Conservation (phyloP, 2,329 filamentous ascomycete genomes). For the Pseudofabraea citricarpa region DNA sequence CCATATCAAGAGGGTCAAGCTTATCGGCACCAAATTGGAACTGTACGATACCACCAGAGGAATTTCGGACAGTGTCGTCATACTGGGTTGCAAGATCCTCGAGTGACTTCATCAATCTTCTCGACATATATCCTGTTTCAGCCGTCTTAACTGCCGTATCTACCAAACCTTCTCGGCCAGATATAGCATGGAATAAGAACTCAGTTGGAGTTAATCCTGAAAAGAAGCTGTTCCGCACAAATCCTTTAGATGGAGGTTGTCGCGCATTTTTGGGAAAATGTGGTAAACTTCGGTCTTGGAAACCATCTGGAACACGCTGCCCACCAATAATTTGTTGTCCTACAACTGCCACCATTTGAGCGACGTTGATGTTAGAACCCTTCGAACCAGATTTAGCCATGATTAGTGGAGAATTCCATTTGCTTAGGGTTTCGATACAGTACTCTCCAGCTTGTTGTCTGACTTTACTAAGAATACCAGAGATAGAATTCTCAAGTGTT, state of each 20-base stretch:
- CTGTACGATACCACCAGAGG: constrained; percentile 82
- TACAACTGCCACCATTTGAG: constrained; percentile 96
- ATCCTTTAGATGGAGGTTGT: constrained; percentile 92
- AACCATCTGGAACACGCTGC: constrained; percentile 88
- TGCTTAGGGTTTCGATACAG: constrained; percentile 85
- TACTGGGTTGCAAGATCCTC: constrained; percentile 93
- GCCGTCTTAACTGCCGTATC: constrained; percentile 99
- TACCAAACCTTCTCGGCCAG: constrained; percentile 94
- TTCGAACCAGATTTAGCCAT: constrained; percentile 99
- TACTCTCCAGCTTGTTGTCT: constrained; percentile 86
- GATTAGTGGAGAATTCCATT: constrained; percentile 86
- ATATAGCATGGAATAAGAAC: constrained; percentile 98
- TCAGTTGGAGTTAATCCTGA: constrained; percentile 84
- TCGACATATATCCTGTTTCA: constrained; percentile 98
- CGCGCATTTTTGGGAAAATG: constrained; percentile 93
- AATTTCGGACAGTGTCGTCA: constrained; percentile 91
- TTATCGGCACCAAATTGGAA: constrained; percentile 98
- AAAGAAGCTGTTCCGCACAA: constrained; percentile 97
- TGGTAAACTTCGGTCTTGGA: constrained; percentile 89
- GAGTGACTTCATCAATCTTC: constrained; percentile 94
- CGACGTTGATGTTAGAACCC: constrained; percentile 95
- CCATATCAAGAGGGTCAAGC: constrained; percentile 95
- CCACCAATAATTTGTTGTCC: constrained; percentile 97
- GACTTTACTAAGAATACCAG: constrained; percentile 86
- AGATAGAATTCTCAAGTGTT: constrained; percentile 86